phyloP scores from a whole-genome alignment of 805 yeast genomes.

The Nakazawaea laoshanensis region DNA sequence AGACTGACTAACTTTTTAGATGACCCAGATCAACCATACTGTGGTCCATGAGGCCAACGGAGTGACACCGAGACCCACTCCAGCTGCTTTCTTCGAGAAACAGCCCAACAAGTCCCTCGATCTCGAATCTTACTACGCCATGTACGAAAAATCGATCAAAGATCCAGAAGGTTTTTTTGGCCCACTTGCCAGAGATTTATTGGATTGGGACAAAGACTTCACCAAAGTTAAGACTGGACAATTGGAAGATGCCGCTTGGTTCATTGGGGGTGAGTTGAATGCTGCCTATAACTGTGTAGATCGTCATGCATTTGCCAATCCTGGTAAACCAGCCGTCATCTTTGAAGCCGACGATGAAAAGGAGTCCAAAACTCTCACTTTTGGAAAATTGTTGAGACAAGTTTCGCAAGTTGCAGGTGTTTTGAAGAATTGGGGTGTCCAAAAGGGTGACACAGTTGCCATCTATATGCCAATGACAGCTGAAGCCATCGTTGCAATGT shows the following conservation, averaged over 20 bases:
- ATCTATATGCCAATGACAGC: constrained; percentile 97
- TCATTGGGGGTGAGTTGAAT: constrained; percentile 84
- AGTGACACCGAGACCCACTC: constrained; percentile 40
- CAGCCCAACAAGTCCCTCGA: constrained; percentile 55
- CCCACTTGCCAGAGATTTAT: constrained; percentile 58
- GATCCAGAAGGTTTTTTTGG: constrained; percentile 81
- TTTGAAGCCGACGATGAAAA: constrained; percentile 91
- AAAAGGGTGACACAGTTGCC: constrained; percentile 94
- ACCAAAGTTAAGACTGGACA: constrained; percentile 55
- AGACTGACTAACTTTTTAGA: background rate
- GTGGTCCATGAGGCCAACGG: constrained; percentile 59
- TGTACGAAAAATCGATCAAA: constrained; percentile 69
- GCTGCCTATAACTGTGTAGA: constrained; percentile 94
- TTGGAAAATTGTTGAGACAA: constrained; percentile 76
- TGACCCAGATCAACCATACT: constrained; percentile 28
- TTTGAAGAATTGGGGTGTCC: constrained; percentile 75
- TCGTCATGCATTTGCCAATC: constrained; percentile 84
- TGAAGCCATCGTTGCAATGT: constrained; percentile 88
- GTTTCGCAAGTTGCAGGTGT: constrained; percentile 85
- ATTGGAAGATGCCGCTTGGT: constrained; percentile 88
- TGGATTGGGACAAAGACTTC: constrained; percentile 78
- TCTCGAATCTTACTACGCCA: constrained; percentile 56
- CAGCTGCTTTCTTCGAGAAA: constrained; percentile 43
- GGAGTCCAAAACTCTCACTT: constrained; percentile 68
- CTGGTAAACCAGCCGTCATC: constrained; percentile 76